Evolutionary conservation across 805 yeast genomes (phyloP).

Genomic region (Lipomyces spencermartinsiae): DNA sequence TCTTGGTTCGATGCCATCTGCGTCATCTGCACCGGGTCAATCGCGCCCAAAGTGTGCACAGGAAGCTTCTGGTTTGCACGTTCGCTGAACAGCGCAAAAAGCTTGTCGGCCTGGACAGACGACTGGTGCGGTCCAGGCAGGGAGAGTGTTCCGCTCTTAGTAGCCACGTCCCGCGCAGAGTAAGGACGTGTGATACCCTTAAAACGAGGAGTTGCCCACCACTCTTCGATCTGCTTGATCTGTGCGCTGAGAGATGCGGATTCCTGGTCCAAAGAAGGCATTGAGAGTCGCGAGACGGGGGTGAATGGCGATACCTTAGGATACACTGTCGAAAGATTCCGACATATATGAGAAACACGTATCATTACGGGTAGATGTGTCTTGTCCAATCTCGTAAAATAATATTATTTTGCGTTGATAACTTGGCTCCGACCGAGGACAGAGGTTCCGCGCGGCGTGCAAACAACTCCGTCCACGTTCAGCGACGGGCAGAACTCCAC

Average conservation of each 20-base stretch:
- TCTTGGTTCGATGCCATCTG: conserved; percentile 62
- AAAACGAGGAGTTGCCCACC: conserved; percentile 60
- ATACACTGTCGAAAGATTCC: neutral
- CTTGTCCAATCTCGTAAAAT: too few species aligned
- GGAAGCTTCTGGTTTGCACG: conserved; percentile 54
- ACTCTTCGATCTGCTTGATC: conserved; percentile 50
- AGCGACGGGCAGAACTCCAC: too few species aligned
- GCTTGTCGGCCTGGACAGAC: conserved; percentile 59
- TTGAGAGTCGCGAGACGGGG: conserved; percentile 44
- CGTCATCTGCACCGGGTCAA: conserved; percentile 68
- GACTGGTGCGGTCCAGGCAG: conserved; percentile 51
- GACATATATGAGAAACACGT: neutral
- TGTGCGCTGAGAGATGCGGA: conserved; percentile 45
- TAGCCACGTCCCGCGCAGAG: conserved; percentile 58
- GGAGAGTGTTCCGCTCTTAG: conserved; percentile 56
- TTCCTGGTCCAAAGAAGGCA: conserved; percentile 48
- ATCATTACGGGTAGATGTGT: neutral
- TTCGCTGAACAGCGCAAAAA: conserved; percentile 54
- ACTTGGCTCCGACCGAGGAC: too few species aligned
- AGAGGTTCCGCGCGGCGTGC: too few species aligned
- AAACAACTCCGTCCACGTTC: too few species aligned
- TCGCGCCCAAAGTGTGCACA: conserved; percentile 63
- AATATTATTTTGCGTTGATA: too few species aligned
- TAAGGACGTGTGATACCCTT: conserved; percentile 58
- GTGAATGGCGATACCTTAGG: neutral